These are phyloP conservation scores for Leptodermis oblonga DNA, from an alignment of 257 asterid species.

Conservation along the genomic window DNA sequence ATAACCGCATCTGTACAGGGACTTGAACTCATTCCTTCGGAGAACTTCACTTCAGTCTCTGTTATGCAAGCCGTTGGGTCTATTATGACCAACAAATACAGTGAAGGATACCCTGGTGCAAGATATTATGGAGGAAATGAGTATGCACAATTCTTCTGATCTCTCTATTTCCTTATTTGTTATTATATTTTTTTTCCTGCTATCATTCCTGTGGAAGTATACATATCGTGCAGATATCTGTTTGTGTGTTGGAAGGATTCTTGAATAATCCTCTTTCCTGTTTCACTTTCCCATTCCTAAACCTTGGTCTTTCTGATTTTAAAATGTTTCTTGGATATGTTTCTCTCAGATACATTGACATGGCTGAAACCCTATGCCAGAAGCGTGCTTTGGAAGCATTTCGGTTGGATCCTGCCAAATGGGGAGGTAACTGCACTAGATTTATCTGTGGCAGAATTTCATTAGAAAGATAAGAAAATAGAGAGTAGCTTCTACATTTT, in stretches of 20 bases:
- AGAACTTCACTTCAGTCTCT: conserved; percentile 80
- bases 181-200: neutral
- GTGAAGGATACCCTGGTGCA: conserved; percentile 96
- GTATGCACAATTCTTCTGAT: conserved; percentile 24
- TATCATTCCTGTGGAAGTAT: neutral
- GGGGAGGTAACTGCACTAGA: conserved; percentile 45
- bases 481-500: neutral
- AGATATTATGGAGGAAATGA: conserved; percentile 95
- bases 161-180: neutral
- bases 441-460: neutral
- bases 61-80: conserved; percentile 98
- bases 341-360: conserved; percentile 50
- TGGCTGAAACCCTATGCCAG: conserved; percentile 89
- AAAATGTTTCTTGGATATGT: neutral
- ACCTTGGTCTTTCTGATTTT: neutral
- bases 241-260: neutral
- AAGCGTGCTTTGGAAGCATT: conserved; percentile 83
- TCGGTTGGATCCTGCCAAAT: conserved; percentile 82
- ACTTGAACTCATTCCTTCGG: conserved; percentile 84
- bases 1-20: conserved; percentile 41
- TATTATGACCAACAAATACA: conserved; percentile 89
- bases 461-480: neutral
- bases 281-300: neutral
- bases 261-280: neutral
- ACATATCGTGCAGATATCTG: neutral